Percentiles rank a stretch among this genome's conserved stretches.
These are phyloP conservation scores for Penicillium glabrum DNA, from an alignment of 2,329 filamentous ascomycete species.

Conservation along the genomic window DNA sequence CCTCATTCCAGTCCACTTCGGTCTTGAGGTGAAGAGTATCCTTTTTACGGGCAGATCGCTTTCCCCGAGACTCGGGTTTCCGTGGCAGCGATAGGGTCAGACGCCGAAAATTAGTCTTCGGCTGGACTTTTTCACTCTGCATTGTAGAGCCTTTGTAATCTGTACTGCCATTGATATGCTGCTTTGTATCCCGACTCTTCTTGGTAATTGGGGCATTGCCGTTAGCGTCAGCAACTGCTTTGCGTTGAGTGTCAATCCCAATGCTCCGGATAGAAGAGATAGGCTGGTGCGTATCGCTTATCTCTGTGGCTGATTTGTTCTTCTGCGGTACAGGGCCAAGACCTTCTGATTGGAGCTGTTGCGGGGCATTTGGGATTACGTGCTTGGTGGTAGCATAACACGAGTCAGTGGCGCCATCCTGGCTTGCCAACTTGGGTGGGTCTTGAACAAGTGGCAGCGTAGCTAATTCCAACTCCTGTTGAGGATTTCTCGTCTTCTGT, in stretches of 20 bases:
- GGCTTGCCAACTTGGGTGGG: slow-evolving; percentile 1
- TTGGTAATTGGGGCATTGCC: neutral
- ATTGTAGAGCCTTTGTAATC: neutral
- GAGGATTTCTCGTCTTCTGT: neutral
- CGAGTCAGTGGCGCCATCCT: neutral
- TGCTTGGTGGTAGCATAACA: slow-evolving; percentile 7
- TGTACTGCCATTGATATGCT: slow-evolving; percentile 1
- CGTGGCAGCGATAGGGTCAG: neutral
- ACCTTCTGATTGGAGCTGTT: neutral
- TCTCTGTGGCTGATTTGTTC: neutral
- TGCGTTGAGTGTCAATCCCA: neutral
- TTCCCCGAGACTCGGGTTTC: slow-evolving; percentile 2
- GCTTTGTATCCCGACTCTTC: neutral
- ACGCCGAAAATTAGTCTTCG: neutral
- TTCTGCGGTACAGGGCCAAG: neutral
- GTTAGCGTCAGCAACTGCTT: neutral
- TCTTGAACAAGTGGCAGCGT: neutral
- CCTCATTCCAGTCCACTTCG: slow-evolving; percentile 33
- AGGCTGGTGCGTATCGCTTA: neutral
- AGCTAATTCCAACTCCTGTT: neutral
- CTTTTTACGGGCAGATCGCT: slow-evolving; percentile 15
- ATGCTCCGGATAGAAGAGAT: neutral
- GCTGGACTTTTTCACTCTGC: neutral
- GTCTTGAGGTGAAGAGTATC: slow-evolving; percentile 15
- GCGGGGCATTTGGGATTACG: slow-evolving; percentile 5